These are phyloP conservation scores for Verbascum thapsus DNA, from an alignment of 257 asterid species.

Conservation along the genomic window DNA sequence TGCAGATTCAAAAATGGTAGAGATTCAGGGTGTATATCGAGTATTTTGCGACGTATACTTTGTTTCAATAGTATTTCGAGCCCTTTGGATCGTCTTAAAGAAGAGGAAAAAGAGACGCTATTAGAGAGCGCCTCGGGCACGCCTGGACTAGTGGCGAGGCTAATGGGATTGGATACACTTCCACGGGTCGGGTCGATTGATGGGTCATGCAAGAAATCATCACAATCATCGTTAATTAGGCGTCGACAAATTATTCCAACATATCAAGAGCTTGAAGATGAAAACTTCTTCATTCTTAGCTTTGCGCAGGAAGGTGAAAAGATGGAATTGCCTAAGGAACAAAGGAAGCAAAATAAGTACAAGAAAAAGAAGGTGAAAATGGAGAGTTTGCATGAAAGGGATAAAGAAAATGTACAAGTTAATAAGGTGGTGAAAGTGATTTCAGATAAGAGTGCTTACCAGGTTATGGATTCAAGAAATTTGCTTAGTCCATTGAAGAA, in stretches of 20 bases:
- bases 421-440: conserved; percentile 4
- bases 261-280: conserved; percentile 62
- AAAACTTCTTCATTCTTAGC: conserved; percentile 64
- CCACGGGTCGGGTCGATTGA: conserved; percentile 34
- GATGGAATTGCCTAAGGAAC: not conserved
- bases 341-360: conserved; percentile 23
- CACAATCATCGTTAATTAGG: conserved; percentile 32
- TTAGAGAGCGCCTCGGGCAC: conserved; percentile 11
- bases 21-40: conserved; percentile 39
- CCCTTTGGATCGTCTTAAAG: conserved; percentile 33
- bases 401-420: conserved; percentile 43
- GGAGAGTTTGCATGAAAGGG: conserved; percentile 22
- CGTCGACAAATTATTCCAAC: conserved; percentile 35
- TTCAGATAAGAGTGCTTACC: not conserved
- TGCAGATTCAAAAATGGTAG: conserved; percentile 5
- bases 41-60: conserved; percentile 61
- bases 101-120: conserved; percentile 7
- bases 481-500: conserved; percentile 31
- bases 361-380: conserved; percentile 32
- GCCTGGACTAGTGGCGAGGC: conserved; percentile 61
- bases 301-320: conserved; percentile 40
- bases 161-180: conserved; percentile 68
- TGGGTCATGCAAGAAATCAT: conserved; percentile 33
- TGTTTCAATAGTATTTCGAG: conserved; percentile 47
- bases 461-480: conserved; percentile 29